Conservation (phyloP, 805 yeast genomes). For the Ascoidea asiatica region DNA sequence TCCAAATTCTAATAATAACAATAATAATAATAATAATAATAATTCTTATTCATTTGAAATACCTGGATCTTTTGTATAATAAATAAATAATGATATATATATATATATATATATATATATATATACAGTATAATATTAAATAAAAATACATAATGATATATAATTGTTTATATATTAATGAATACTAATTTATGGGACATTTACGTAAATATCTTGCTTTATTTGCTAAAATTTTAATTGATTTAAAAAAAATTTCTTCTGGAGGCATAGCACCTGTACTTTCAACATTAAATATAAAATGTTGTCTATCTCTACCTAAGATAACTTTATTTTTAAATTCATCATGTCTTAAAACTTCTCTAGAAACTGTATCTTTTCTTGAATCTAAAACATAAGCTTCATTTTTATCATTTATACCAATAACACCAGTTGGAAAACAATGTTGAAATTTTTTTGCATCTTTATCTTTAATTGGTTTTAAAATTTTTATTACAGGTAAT, state of each 20-base stretch:
- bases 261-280: slow-evolving; percentile 96
- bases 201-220: slow-evolving; percentile 71
- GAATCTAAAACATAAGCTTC: slow-evolving; percentile 80
- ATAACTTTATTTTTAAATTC: slow-evolving; percentile 84
- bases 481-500: slow-evolving; percentile 74
- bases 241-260: slow-evolving; percentile 87
- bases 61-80: too few relatives aligned
- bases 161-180: slow-evolving; percentile 1
- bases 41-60: too few relatives aligned
- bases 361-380: slow-evolving; percentile 89
- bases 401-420: slow-evolving; percentile 52
- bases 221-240: slow-evolving; percentile 71
- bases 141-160: neutral
- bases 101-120: neutral
- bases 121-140: neutral
- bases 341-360: slow-evolving; percentile 90
- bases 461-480: slow-evolving; percentile 60
- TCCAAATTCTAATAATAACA: too few relatives aligned
- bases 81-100: neutral
- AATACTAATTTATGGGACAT: slow-evolving; percentile 51
- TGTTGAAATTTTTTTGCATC: slow-evolving; percentile 68
- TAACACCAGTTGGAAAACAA: slow-evolving; percentile 90
- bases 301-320: slow-evolving; percentile 83
- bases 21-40: too few relatives aligned
- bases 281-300: slow-evolving; percentile 89